phyloP scores from a whole-genome alignment of 768 basidiomycete species.

The Lentinus tigrinus region DNA sequence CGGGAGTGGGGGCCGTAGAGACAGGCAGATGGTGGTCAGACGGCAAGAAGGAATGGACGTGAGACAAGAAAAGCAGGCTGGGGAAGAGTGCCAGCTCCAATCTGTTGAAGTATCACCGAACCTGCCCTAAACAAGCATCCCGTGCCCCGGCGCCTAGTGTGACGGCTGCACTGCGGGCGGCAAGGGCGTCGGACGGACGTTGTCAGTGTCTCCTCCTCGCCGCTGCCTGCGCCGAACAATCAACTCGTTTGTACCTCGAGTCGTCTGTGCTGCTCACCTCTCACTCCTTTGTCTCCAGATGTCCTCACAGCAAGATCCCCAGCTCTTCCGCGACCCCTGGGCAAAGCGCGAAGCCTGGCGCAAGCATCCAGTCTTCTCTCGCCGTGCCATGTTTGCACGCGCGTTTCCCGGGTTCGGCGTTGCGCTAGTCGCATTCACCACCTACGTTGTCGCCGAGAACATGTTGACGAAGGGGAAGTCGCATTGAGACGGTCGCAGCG shows the following conservation, averaged over 20 bases:
- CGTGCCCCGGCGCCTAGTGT: slow-evolving; percentile 8
- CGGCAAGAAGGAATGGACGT: slow-evolving; percentile 27
- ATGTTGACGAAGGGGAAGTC: slow-evolving; percentile 43
- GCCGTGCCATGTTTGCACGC: slow-evolving; percentile 83
- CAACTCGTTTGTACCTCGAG: not conserved
- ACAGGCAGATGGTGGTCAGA: slow-evolving; percentile 23
- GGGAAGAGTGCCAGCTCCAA: slow-evolving; percentile 20
- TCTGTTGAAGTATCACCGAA: slow-evolving; percentile 38
- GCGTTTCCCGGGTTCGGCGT: slow-evolving; percentile 95
- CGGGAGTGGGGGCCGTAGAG: slow-evolving; percentile 13
- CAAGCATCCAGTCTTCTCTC: slow-evolving; percentile 84
- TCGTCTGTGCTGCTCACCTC: not conserved
- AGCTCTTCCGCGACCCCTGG: slow-evolving; percentile 93
- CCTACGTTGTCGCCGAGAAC: slow-evolving; percentile 87
- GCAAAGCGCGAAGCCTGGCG: slow-evolving; percentile 92
- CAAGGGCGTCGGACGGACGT: not conserved
- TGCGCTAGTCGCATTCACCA: slow-evolving; percentile 87
- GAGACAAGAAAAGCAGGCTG: slow-evolving; percentile 19
- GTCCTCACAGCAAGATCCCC: slow-evolving; percentile 42
- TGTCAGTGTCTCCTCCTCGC: slow-evolving; percentile 3
- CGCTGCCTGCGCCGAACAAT: slow-evolving; percentile 1
- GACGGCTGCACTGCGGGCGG: not conserved
- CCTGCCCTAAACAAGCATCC: slow-evolving; percentile 56
- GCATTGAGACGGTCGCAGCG: slow-evolving; percentile 2
- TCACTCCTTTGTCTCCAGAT: slow-evolving; percentile 35